Conservation (phyloP, 805 yeast species). For the Deakozyma indianensis region DNA sequence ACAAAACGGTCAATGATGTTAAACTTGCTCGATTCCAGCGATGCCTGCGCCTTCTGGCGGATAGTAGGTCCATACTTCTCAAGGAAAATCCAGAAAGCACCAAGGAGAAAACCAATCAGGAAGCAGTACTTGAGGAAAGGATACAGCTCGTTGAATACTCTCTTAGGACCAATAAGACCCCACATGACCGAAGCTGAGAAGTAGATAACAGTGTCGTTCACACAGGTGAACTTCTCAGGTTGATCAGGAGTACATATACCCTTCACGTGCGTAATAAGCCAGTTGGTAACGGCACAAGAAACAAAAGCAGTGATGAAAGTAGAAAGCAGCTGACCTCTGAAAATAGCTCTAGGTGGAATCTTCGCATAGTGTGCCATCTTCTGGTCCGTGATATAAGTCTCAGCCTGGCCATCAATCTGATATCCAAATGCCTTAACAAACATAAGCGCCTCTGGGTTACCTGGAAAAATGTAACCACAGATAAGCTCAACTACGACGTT, state of each 20-base stretch:
- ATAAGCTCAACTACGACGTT: constrained; percentile 45
- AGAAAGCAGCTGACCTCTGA: constrained; percentile 8
- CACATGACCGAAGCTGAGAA: constrained; percentile 38
- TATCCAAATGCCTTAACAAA: constrained; percentile 37
- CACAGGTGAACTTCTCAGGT: constrained; percentile 27
- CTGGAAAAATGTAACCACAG: constrained; percentile 44
- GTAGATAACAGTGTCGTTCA: constrained; percentile 24
- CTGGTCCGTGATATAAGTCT: constrained; percentile 40
- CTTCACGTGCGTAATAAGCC: constrained; percentile 10
- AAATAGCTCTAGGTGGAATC: constrained; percentile 10
- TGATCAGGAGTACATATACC: constrained; percentile 26
- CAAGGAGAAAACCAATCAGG: constrained; percentile 31
- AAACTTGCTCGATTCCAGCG: not conserved
- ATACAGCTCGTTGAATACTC: constrained; percentile 33
- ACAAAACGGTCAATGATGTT: not conserved
- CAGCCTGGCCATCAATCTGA: constrained; percentile 51
- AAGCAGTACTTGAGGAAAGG: constrained; percentile 53
- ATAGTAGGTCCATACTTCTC: constrained; percentile 5
- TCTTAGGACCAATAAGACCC: constrained; percentile 50
- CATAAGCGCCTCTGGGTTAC: constrained; percentile 40
- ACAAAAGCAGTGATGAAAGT: constrained; percentile 7
- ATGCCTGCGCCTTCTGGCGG: constrained; percentile 1
- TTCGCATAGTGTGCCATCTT: constrained; percentile 40
- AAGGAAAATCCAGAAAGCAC: constrained; percentile 10
- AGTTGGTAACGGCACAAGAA: constrained; percentile 7